phyloP scores from a whole-genome alignment of 2,329 filamentous ascomycete genomes.

The Nectriaceae sp. region DNA sequence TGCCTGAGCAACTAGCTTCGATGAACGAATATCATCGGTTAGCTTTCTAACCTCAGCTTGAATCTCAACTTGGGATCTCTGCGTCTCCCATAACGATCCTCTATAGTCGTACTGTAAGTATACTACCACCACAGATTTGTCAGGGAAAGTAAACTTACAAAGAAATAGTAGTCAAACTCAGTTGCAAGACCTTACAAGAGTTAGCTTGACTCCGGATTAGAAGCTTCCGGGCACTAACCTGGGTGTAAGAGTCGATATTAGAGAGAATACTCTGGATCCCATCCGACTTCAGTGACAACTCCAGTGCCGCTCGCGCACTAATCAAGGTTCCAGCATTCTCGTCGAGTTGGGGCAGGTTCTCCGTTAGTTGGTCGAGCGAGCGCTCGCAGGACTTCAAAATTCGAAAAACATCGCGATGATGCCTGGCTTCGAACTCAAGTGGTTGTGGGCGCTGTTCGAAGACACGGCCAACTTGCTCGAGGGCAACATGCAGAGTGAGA shows the following conservation, averaged over 20 bases:
- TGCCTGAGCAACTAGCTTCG: neutral
- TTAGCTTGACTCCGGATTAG: neutral
- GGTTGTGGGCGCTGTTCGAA: neutral
- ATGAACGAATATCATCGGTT: neutral
- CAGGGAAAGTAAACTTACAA: neutral
- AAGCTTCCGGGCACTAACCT: neutral
- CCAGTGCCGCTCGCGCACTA: neutral
- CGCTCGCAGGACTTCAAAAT: neutral
- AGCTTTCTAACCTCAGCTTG: neutral
- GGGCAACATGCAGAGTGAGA: neutral
- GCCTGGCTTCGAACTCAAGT: neutral
- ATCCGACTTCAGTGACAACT: neutral
- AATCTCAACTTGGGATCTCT: neutral
- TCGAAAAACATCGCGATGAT: neutral
- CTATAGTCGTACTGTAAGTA: neutral
- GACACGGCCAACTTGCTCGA: neutral
- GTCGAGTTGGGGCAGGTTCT: neutral
- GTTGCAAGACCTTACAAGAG: neutral
- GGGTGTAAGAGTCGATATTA: neutral
- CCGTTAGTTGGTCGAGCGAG: neutral
- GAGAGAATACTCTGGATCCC: neutral
- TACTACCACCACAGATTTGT: neutral
- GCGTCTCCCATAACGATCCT: neutral
- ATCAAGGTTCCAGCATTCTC: neutral
- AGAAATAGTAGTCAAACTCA: neutral